Base-by-base conservation (phyloP, 495 filamentous ascomycete species). In the Neurospora sublineolata region DNA sequence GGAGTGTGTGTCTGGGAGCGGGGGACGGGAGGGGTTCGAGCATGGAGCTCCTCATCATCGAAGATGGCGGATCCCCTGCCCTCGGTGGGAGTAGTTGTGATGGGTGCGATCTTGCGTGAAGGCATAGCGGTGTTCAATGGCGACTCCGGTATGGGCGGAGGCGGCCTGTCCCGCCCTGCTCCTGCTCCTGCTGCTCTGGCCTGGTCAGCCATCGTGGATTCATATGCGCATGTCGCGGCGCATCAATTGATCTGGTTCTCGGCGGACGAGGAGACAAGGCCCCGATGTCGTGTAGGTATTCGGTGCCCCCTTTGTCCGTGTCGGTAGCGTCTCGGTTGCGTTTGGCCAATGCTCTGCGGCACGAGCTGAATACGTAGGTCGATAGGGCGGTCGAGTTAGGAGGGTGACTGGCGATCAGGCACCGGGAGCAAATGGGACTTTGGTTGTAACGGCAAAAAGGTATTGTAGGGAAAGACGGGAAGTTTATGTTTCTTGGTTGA, bases 1-100 rank as follows among this genome's bases (percentile, higher is more conserved):
- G 86, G 86, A 1, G 85, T 87, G 72, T 87, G 52, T 60, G 52
- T 30, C 52, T 60, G 86, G 64, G 83, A 87, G 71, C 86, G 79
- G 30, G 77, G 76, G 36, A 83, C 75, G 70, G 80, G 77, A 37
- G 80, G 73, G 20, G 82, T 76, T 70, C 78, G 76, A 37, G 80
- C 77, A 33, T 72, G 73, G 67, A 67, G 67, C 33, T 77, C 77
- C 69, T 68, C 68, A 20, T 72, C 72, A 68, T 79, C 75, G 75
- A 72, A 70, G 72, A 33, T 33, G 30, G 70, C 60, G 71, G 72
- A 41, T 71, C 37, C 23, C 38, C 64, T 71, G 72, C 80, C 77
- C n/a, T 76, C 73, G 30, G 58, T 67, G 46, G 73, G 69, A 40
- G 14, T 20, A 30, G 52, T 30, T 23, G 68, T 36, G 75, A 69